Conservation (phyloP, 169 alveolate genomes). For the Amoebophrya sp. region DNA sequence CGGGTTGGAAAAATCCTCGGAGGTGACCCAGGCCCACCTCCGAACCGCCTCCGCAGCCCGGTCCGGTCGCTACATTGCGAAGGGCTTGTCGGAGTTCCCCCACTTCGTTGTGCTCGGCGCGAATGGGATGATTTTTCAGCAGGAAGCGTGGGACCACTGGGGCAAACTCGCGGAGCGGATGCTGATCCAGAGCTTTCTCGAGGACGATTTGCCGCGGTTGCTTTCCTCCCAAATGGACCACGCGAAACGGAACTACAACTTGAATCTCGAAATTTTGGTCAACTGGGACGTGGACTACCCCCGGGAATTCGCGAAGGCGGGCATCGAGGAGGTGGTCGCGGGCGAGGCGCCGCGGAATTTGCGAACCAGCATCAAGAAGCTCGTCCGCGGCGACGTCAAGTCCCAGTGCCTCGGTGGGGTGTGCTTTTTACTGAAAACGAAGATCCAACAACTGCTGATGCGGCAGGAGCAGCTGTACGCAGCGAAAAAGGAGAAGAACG, state of each 20-base stretch:
- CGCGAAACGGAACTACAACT: not conserved
- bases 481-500: too few relatives aligned
- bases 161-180: slow-evolving; percentile 19
- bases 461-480: not conserved
- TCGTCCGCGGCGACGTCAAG: not conserved
- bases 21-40: not conserved
- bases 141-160: not conserved
- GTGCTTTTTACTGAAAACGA: slow-evolving; percentile 8
- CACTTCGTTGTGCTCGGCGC: slow-evolving; percentile 1
- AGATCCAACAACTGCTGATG: not conserved
- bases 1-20: not conserved
- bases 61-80: not conserved
- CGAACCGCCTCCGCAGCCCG: not conserved
- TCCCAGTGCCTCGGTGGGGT: not conserved
- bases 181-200: not conserved
- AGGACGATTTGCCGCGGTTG: not conserved
- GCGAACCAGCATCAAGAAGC: not conserved
- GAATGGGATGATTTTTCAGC: not conserved
- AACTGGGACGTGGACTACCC: not conserved
- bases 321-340: not conserved
- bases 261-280: not conserved
- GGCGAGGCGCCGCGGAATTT: slow-evolving; percentile 5
- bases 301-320: not conserved
- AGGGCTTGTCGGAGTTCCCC: not conserved
- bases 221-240: not conserved